Conservation (phyloP, 2,329 filamentous ascomycete genomes). For the Meredithiella fracta region DNA sequence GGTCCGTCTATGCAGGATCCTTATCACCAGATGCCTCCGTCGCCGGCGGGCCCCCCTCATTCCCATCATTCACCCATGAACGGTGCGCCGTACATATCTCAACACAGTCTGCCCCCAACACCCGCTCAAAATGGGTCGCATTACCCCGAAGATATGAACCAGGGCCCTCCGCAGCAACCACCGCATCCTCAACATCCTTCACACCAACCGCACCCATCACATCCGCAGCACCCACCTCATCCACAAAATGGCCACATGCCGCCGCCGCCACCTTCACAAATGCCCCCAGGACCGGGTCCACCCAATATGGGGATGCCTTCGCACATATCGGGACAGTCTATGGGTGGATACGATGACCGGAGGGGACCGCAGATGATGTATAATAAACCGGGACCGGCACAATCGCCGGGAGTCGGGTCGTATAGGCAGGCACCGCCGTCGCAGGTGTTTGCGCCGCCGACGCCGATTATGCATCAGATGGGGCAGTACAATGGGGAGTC, state of each 20-base stretch:
- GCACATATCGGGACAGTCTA: neutral
- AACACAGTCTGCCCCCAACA: neutral
- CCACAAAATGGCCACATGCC: constrained; percentile 2
- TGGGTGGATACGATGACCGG: neutral
- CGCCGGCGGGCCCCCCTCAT: neutral
- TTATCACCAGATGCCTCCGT: neutral
- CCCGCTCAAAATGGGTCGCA: neutral
- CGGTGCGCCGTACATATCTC: no score
- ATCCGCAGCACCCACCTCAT: neutral
- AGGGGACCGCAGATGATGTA: neutral
- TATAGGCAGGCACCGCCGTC: neutral
- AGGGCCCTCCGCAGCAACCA: neutral
- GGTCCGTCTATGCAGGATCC: neutral
- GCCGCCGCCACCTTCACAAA: neutral
- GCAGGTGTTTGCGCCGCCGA: constrained; percentile 2
- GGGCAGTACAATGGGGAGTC: neutral
- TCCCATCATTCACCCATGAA: no score
- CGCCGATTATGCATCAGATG: constrained; percentile 8
- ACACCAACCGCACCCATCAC: neutral
- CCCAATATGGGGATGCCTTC: neutral
- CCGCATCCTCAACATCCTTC: neutral
- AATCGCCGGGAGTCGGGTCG: neutral
- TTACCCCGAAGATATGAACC: constrained; percentile 1
- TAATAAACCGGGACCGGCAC: neutral
- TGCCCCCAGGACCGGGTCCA: neutral